Percentiles rank a stretch among this genome's conserved stretches.
phyloP scores from a whole-genome alignment of 192 early-diverging fungal genomes.

The Phlyctochytrium arcticum region DNA sequence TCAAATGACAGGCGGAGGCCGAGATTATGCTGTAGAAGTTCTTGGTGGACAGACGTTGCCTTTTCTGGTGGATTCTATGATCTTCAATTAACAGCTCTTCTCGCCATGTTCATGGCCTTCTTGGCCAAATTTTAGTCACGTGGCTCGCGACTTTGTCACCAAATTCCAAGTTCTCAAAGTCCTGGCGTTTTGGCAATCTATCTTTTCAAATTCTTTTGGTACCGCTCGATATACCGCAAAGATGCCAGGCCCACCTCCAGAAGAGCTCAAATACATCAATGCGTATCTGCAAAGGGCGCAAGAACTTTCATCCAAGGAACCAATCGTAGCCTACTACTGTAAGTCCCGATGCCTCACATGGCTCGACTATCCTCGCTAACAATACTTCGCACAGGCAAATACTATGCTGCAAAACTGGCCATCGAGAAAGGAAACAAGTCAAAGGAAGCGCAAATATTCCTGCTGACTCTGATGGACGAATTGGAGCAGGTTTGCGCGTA shows the following conservation, averaged over 20 bases:
- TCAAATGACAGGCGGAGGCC: too few relatives aligned
- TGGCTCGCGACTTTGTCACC: too few relatives aligned
- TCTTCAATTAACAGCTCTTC: too few relatives aligned
- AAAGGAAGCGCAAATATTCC: conserved; percentile 55
- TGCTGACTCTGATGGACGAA: conserved; percentile 66
- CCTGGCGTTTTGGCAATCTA: too few relatives aligned
- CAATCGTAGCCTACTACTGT: conserved; percentile 93
- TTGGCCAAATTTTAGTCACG: too few relatives aligned
- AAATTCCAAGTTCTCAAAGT: too few relatives aligned
- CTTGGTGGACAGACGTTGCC: too few relatives aligned
- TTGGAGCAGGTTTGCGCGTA: conserved; percentile 74
- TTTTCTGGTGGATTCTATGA: too few relatives aligned
- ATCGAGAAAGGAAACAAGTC: conserved; percentile 54
- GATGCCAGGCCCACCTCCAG: conserved; percentile 22
- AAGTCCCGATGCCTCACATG: conserved; percentile 16
- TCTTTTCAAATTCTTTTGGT: too few relatives aligned
- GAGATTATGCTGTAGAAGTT: too few relatives aligned
- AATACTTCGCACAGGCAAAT: conserved; percentile 51
- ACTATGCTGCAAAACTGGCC: conserved; percentile 80
- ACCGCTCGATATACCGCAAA: too few relatives aligned
- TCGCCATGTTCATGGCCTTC: too few relatives aligned
- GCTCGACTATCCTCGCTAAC: not conserved
- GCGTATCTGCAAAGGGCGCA: conserved; percentile 79
- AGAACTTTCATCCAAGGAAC: conserved; percentile 76
- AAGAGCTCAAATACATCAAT: conserved; percentile 51